Base-by-base conservation (phyloP, 176 grass and related monocot species). In the Phragmites australis region DNA sequence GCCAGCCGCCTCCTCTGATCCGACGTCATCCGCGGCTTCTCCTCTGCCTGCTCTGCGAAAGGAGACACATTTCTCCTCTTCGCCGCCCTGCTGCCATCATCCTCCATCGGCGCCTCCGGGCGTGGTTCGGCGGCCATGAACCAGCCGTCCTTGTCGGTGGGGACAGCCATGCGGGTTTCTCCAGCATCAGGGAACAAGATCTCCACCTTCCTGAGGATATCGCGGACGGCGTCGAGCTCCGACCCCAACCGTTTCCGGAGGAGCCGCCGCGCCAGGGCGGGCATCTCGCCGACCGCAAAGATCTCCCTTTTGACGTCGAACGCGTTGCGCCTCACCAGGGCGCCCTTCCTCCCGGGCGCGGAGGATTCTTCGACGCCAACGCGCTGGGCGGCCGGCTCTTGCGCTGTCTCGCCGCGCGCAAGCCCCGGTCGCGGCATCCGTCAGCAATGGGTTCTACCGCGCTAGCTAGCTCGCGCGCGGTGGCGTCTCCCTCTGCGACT, bases 151-250 rank as follows among this genome's bases (percentile, higher is more conserved):
- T 71, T 53, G 14, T 8, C 21, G 56, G 12, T 26, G 76, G 41
- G 50, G 60, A 15, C 30, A 59, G 50, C 69, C 13, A 18, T 60
- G 9, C 3, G 41, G 14, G 56, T 39, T 0, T 17, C 41, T 39
- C 18, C 48, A 23, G 27, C 60, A 1, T 0, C 32, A 23, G 51
- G 6, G 81, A 14, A 64, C 27, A 61, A 37, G 9, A 34, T 1
- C 25, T 70, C 82, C 44, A 27, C 53, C 70, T 75, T 84, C 11
- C 6, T 8, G 53, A 84, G 77, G 10, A 69, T 10, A 6, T 25
- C 21, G 19, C 76, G 87, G 34, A 84, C 70, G 8, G 45, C 62
- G 21, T 58, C 63, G 37, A 89, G 76, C 45, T 89, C 87, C 45
- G 76, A 52, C 37, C 1, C 1, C 17, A 89, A 55, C 37, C 76